Evolutionary conservation across 345 rosid genomes (phyloP).

Genomic region (Eucalyptus erythrocorys): DNA sequence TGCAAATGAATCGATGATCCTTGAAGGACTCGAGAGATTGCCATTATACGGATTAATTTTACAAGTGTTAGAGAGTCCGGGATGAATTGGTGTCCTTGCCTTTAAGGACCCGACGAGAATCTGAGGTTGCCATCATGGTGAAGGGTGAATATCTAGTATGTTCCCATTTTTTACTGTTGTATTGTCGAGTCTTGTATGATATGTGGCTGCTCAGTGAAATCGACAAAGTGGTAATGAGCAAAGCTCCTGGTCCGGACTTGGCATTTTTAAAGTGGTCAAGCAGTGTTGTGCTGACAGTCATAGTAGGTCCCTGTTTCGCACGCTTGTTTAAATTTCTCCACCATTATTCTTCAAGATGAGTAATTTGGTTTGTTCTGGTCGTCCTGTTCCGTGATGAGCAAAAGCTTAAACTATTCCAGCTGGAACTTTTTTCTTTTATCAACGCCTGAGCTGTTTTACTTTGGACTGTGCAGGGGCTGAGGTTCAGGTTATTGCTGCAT

Average conservation of each 20-base stretch:
- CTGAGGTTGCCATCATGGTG: not conserved
- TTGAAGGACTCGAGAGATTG: not conserved
- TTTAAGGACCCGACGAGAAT: too few relatives aligned
- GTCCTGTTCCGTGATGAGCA: not conserved
- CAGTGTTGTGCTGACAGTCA: not conserved
- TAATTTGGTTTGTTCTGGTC: not conserved
- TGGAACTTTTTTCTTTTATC: not conserved
- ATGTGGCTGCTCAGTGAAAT: not conserved
- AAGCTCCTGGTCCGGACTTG: not conserved
- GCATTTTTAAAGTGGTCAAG: too few relatives aligned
- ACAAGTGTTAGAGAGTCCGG: not conserved
- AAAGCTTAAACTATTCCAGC: not conserved
- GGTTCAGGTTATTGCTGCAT: slow-evolving; percentile 4
- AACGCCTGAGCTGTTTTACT: not conserved
- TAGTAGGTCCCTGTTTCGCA: not conserved
- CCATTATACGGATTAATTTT: not conserved
- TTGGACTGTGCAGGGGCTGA: not conserved
- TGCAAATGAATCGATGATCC: not conserved
- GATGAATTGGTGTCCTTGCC: not conserved
- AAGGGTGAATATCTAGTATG: not conserved
- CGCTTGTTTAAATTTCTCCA: not conserved
- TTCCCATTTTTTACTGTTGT: not conserved
- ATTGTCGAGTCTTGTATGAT: not conserved
- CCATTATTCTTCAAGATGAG: not conserved
- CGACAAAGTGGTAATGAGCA: not conserved